Evolutionary conservation across 2,329 filamentous ascomycete genomes (phyloP).

Genomic region (Hymenoscyphus fructigenus): DNA sequence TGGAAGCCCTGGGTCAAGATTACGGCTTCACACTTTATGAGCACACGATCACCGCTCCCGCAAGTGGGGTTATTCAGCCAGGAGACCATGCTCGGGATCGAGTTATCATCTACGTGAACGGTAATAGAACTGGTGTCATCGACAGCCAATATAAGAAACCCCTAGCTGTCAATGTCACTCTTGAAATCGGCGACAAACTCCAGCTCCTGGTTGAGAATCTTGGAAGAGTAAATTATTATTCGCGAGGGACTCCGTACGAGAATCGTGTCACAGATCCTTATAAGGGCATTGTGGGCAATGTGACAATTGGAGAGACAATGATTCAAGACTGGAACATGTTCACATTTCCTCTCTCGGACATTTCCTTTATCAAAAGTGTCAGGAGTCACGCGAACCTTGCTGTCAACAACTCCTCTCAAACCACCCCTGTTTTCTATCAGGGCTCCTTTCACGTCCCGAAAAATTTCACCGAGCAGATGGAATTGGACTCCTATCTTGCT

Average conservation of each 20-base stretch:
- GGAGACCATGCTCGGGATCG: conserved; percentile 48
- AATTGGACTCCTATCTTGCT: conserved; percentile 40
- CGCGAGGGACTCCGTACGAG: neutral
- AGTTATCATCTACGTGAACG: conserved; percentile 49
- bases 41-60: conserved; percentile 32
- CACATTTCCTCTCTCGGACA: conserved; percentile 38
- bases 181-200: conserved; percentile 43
- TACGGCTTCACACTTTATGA: conserved; percentile 48
- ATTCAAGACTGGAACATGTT: conserved; percentile 44
- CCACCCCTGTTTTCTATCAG: conserved; percentile 31
- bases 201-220: conserved; percentile 50
- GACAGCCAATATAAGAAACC: conserved; percentile 46
- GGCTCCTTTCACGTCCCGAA: conserved; percentile 35
- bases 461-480: neutral
- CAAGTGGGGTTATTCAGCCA: conserved; percentile 39
- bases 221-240: conserved; percentile 47
- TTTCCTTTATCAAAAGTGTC: conserved; percentile 20
- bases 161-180: conserved; percentile 38
- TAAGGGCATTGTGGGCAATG: conserved; percentile 47
- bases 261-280: conserved; percentile 43
- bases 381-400: neutral
- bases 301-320: conserved; percentile 40
- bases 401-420: neutral
- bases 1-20: conserved; percentile 47
- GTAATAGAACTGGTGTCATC: conserved; percentile 43